Conservation (phyloP, 345 rosid genomes). For the Populus alba region DNA sequence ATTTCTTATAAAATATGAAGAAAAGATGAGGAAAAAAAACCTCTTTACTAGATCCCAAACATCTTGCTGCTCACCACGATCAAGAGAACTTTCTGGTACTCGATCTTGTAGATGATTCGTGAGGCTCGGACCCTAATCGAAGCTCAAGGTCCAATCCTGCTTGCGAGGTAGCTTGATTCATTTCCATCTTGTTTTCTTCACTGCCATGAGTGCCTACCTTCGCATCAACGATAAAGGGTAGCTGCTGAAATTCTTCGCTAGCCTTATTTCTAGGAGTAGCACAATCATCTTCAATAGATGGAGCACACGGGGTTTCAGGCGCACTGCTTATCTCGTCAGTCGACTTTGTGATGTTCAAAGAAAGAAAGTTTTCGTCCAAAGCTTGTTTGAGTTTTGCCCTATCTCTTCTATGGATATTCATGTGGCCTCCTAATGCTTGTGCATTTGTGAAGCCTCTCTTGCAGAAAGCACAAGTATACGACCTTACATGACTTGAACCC, state of each 20-base stretch:
- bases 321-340: background rate
- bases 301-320: constrained; percentile 6
- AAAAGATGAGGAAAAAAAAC: background rate
- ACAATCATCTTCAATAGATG: background rate
- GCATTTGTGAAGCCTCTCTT: constrained; percentile 32
- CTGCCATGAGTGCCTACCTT: background rate
- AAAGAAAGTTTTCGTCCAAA: constrained; percentile 22
- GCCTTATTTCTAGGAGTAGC: background rate
- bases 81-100: constrained; percentile 9
- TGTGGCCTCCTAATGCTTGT: constrained; percentile 33
- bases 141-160: constrained; percentile 22
- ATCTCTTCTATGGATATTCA: constrained; percentile 35
- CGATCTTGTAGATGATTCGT: background rate
- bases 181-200: background rate
- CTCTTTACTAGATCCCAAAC: background rate
- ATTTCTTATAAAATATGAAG: background rate
- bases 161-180: background rate
- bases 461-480: constrained; percentile 34
- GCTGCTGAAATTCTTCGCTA: background rate
- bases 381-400: constrained; percentile 29
- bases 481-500: constrained; percentile 15
- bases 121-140: constrained; percentile 24
- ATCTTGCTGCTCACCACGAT: background rate
- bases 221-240: background rate
- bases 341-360: constrained; percentile 23